Evolutionary conservation across 345 rosid genomes (phyloP).

Genomic region (Punica granatum): DNA sequence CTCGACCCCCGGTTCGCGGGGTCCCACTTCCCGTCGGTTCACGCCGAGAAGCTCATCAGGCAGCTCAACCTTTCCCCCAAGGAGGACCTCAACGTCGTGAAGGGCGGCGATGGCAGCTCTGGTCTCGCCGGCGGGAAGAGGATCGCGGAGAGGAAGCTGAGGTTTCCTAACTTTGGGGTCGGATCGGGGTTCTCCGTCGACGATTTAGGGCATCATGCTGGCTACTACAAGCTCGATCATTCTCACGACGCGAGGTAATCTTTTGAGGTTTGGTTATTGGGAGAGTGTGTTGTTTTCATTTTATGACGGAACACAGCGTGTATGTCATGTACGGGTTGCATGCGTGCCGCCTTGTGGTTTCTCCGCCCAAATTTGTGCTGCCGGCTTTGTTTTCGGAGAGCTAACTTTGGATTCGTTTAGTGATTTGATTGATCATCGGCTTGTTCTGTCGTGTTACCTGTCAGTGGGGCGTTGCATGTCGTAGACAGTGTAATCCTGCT

Average conservation of each 20-base stretch:
- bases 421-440: neutral
- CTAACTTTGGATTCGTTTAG: neutral
- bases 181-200: conserved; percentile 34
- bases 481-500: too few relatives aligned
- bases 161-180: conserved; percentile 46
- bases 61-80: conserved; percentile 83
- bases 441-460: neutral
- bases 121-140: conserved; percentile 12
- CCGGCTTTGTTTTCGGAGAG: neutral
- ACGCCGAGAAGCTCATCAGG: conserved; percentile 70
- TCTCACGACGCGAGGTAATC: conserved; percentile 71
- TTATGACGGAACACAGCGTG: neutral
- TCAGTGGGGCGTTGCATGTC: neutral
- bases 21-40: conserved; percentile 54
- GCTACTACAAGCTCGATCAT: conserved; percentile 71
- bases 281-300: too few relatives aligned
- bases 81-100: conserved; percentile 50
- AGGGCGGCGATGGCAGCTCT: conserved; percentile 13
- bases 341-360: neutral
- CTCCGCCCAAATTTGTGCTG: neutral
- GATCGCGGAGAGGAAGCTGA: conserved; percentile 62
- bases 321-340: neutral
- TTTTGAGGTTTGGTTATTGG: neutral
- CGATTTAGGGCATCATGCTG: conserved; percentile 93
- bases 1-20: conserved; percentile 27